Evolutionary conservation across 1,139 yeast genomes (phyloP), one percentile per base, ranked within the genome.

Genomic region (Lodderomyces pseudojiufengensis): DNA sequence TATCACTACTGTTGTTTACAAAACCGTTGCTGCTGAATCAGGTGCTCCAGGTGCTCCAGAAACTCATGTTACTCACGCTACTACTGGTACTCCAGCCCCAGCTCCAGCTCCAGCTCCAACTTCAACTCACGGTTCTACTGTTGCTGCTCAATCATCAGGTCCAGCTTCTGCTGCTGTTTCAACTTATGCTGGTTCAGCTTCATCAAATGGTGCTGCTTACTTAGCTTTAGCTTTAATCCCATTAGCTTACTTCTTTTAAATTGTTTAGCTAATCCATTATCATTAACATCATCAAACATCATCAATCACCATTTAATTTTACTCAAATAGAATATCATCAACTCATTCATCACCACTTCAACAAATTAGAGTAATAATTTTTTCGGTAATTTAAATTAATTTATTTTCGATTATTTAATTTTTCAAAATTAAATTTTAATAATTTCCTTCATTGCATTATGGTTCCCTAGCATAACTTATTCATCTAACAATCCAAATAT

Each of bases 161-260:
- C 52, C 60, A 36, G 37, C 56, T 22, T 38, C 37, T 32, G 54
- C 63, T 41, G 48, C 68, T 47, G 39, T 41, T 23, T 43, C 56
- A 24, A 50, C 55, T 20, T 52, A 42, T 44, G 63, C 50, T 38
- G 59, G 50, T 41, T 31, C 33, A 12, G 54, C 53, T 39, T 57
- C 57, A 42, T 47, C 50, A 33, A 48, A 49, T 36, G 44, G 46
- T 34, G 51, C 59, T 36, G 52, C 63, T 33, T 35, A 52, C 43
- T 44, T 55, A 29, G 61, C 60, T 35, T 39, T 55, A 37, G 48
- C 54, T 36, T 54, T 56, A 37, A 43, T 57, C 30, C 61, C 63
- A 41, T 51, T 58, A 35, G 61, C 57, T 40, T 54, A 55, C 54
- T 49, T 57, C 29, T 29, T 47, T 15, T 47, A 47, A 42, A 14